phyloP scores from a whole-genome alignment of 2,329 filamentous ascomycete genomes.

The Aspergillus melleus region DNA sequence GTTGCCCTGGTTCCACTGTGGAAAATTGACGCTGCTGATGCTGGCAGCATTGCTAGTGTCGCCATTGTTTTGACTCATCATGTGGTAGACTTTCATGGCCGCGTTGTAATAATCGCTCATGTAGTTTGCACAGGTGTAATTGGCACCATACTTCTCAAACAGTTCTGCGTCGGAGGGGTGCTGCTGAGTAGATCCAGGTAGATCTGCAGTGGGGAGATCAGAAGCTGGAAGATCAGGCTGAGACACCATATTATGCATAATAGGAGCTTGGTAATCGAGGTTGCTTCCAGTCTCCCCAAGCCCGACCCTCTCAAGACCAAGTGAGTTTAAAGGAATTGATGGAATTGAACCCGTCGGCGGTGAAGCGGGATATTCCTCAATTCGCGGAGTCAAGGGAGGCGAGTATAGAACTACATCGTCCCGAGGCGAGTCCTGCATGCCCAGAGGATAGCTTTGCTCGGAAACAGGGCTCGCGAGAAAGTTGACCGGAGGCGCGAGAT shows the following conservation, averaged over 20 bases:
- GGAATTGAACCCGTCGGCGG: background rate
- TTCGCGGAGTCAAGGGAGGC: background rate
- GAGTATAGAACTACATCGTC: background rate
- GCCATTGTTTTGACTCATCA: background rate
- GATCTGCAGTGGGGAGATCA: background rate
- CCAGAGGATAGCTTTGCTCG: background rate
- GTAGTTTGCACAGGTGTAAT: background rate
- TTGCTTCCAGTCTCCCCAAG: too few species aligned
- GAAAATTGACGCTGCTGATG: too few species aligned
- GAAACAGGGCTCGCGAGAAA: background rate
- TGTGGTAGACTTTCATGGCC: background rate
- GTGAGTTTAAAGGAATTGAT: background rate
- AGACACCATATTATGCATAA: background rate
- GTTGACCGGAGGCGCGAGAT: background rate
- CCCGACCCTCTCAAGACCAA: too few species aligned
- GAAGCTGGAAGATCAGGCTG: background rate
- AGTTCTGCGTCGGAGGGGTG: background rate
- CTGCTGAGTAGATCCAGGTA: background rate
- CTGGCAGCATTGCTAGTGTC: too few species aligned
- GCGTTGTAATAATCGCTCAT: background rate
- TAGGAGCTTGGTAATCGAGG: background rate
- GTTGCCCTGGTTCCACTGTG: too few species aligned
- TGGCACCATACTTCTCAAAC: background rate
- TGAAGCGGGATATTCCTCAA: background rate
- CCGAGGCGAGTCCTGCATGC: background rate